Conservation (phyloP, 2,329 filamentous ascomycete species). For the Phialophora chinensis region DNA sequence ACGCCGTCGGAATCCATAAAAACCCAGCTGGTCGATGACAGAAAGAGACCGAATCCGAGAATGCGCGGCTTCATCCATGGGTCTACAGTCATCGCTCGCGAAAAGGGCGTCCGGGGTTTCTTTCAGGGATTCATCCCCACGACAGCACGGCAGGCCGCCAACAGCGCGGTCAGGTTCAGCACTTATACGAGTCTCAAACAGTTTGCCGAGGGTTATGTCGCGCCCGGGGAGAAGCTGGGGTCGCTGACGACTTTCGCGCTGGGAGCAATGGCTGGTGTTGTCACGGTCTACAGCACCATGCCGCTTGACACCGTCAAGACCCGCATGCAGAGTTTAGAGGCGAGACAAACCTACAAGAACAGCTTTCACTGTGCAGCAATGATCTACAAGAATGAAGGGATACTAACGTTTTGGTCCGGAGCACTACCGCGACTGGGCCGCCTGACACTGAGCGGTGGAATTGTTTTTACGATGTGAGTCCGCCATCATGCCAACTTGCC, state of each 20-base stretch:
- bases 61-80: slow-evolving; percentile 93
- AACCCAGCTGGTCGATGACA: slow-evolving; percentile 96
- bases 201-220: slow-evolving; percentile 86
- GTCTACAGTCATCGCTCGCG: slow-evolving; percentile 81
- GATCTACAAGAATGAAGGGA: slow-evolving; percentile 87
- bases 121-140: slow-evolving; percentile 97
- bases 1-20: slow-evolving; percentile 99
- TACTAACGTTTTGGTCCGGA: slow-evolving; percentile 92
- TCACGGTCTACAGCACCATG: slow-evolving; percentile 77
- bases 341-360: slow-evolving; percentile 80
- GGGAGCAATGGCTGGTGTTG: slow-evolving; percentile 83
- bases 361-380: slow-evolving; percentile 79
- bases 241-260: slow-evolving; percentile 87
- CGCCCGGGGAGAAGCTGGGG: slow-evolving; percentile 93
- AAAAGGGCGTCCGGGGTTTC: slow-evolving; percentile 88
- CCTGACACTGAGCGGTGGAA: slow-evolving; percentile 88
- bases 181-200: slow-evolving; percentile 91
- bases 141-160: slow-evolving; percentile 91
- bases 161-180: slow-evolving; percentile 88
- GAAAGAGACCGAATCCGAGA: slow-evolving; percentile 81
- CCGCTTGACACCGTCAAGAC: slow-evolving; percentile 95
- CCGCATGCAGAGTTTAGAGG: slow-evolving; percentile 95
- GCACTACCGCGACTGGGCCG: slow-evolving; percentile 83
- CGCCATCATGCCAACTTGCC: not conserved
- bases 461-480: slow-evolving; percentile 89